Evolutionary conservation across 495 filamentous ascomycete species (phyloP).

Genomic region (Hypoxylon subgilvum): DNA sequence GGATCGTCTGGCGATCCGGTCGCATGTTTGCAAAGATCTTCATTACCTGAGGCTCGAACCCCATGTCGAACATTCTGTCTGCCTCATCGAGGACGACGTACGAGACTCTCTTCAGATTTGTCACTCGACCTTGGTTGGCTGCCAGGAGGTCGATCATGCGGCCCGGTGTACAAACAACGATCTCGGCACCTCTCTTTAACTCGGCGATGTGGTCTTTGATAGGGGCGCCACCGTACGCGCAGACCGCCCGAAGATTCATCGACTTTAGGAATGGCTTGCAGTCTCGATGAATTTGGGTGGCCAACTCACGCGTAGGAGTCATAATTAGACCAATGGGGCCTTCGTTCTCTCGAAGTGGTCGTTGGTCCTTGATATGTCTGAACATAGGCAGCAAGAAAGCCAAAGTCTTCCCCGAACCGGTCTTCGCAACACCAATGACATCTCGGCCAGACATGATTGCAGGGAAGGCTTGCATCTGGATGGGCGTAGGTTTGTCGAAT

Average conservation of each 20-base stretch:
- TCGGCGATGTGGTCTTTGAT: slow-evolving; percentile 99
- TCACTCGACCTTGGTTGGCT: slow-evolving; percentile 90
- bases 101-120: slow-evolving; percentile 84
- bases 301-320: slow-evolving; percentile 93
- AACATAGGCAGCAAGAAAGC: slow-evolving; percentile 97
- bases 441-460: slow-evolving; percentile 96
- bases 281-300: slow-evolving; percentile 92
- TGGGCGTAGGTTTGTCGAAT: slow-evolving; percentile 89
- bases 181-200: slow-evolving; percentile 92
- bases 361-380: slow-evolving; percentile 94
- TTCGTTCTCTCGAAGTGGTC: slow-evolving; percentile 79
- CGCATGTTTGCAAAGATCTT: slow-evolving; percentile 91
- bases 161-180: slow-evolving; percentile 95
- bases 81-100: slow-evolving; percentile 97
- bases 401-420: slow-evolving; percentile 97
- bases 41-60: slow-evolving; percentile 97
- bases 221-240: slow-evolving; percentile 91
- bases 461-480: slow-evolving; percentile 94
- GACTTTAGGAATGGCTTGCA: slow-evolving; percentile 93
- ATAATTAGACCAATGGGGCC: slow-evolving; percentile 88
- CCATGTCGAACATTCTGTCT: slow-evolving; percentile 99
- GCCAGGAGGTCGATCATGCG: slow-evolving; percentile 94
- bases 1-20: slow-evolving; percentile 87
- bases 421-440: slow-evolving; percentile 96
- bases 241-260: slow-evolving; percentile 87